phyloP scores from a whole-genome alignment of 495 filamentous ascomycete species.

The Penicillium samsonianum region DNA sequence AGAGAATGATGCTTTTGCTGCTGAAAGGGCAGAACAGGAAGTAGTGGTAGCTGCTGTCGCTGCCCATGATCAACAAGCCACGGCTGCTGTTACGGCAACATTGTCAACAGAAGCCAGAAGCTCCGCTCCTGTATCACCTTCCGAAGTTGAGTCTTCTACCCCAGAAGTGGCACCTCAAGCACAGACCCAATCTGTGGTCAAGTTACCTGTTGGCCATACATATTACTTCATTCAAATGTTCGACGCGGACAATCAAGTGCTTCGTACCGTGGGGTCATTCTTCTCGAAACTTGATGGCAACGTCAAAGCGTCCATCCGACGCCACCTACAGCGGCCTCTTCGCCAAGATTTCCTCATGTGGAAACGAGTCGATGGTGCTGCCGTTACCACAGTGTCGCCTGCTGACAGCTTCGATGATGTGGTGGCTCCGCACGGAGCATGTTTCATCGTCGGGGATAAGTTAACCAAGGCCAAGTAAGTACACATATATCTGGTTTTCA shows the following conservation, averaged over 20 bases:
- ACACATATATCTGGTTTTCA: not conserved
- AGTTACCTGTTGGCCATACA: constrained; percentile 38
- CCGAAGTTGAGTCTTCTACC: constrained; percentile 1
- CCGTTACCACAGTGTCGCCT: constrained; percentile 41
- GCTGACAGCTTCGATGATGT: constrained; percentile 42
- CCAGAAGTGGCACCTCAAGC: constrained; percentile 4
- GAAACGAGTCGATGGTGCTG: constrained; percentile 45
- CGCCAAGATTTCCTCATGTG: constrained; percentile 48
- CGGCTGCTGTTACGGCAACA: constrained; percentile 17
- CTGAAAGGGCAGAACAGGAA: constrained; percentile 24
- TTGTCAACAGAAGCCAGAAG: constrained; percentile 3
- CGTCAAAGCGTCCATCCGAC: constrained; percentile 46
- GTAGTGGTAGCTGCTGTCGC: constrained; percentile 29
- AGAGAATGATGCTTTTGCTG: constrained; percentile 14
- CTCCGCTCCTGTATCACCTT: constrained; percentile 1
- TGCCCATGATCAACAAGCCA: constrained; percentile 23
- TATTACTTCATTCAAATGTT: constrained; percentile 57
- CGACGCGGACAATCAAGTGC: constrained; percentile 47
- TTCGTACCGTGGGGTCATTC: constrained; percentile 55
- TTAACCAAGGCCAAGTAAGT: constrained; percentile 43
- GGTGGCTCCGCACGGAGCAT: constrained; percentile 42
- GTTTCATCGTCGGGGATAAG: constrained; percentile 48
- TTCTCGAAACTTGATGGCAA: constrained; percentile 47
- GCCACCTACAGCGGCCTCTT: constrained; percentile 40
- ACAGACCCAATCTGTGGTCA: constrained; percentile 15